Conservation (phyloP, 2,329 filamentous ascomycete genomes). For the Coniochaeta pulveracea region DNA sequence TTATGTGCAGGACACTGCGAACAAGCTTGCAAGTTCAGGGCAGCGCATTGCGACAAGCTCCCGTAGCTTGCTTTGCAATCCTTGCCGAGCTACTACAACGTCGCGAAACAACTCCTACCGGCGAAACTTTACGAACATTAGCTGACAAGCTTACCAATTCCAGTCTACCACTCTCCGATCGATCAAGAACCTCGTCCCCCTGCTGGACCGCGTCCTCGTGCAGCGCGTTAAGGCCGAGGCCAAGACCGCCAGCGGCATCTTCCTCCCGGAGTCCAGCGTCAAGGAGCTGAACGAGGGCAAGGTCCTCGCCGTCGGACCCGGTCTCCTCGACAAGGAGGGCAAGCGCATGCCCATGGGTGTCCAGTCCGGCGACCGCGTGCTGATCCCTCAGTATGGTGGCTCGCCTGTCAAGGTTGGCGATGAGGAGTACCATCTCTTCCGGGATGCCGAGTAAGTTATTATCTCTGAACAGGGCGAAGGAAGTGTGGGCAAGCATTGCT, state of each 20-base stretch:
- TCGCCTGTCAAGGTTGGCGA: slow-evolving; percentile 95
- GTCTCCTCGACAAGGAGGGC: slow-evolving; percentile 76
- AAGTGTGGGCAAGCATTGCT: neutral
- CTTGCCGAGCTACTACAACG: neutral
- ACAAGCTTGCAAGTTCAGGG: no score
- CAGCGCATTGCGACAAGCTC: slow-evolving; percentile 4
- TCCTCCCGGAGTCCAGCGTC: slow-evolving; percentile 90
- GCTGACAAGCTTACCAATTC: no score
- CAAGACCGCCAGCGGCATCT: slow-evolving; percentile 95
- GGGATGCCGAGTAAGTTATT: slow-evolving; percentile 85
- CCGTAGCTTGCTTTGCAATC: neutral
- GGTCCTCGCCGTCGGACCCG: slow-evolving; percentile 90
- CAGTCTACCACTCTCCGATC: slow-evolving; percentile 74
- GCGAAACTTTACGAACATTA: neutral
- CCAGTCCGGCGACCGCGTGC: slow-evolving; percentile 72
- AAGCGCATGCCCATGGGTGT: slow-evolving; percentile 82
- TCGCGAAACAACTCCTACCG: neutral
- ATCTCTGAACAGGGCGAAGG: neutral
- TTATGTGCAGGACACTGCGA: no score
- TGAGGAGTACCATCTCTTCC: slow-evolving; percentile 91
- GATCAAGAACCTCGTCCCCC: slow-evolving; percentile 88
- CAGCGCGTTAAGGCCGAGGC: slow-evolving; percentile 96
- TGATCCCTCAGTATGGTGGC: slow-evolving; percentile 96
- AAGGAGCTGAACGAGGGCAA: slow-evolving; percentile 98
- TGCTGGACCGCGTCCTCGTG: slow-evolving; percentile 95